phyloP scores from a whole-genome alignment of 106 monocot genomes.

The Dioscorea zingiberensis region DNA sequence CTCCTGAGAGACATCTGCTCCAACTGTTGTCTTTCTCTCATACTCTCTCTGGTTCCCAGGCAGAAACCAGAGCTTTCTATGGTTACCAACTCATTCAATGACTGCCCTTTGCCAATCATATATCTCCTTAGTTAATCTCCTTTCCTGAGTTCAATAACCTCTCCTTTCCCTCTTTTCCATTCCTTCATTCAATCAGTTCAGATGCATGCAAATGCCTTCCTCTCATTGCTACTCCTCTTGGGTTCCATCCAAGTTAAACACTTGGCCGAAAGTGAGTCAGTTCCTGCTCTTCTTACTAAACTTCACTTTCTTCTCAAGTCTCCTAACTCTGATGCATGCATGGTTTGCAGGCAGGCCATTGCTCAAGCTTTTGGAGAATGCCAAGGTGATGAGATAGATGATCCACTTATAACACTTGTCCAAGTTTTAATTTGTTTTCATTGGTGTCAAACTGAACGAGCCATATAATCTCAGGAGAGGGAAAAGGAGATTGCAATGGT shows the following conservation, averaged over 20 bases:
- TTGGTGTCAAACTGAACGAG: no score
- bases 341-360: not conserved
- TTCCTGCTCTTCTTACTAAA: not conserved
- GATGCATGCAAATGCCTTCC: slow-evolving; percentile 4
- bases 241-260: not conserved
- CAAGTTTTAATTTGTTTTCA: not conserved
- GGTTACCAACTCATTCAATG: no score
- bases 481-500: slow-evolving; percentile 3
- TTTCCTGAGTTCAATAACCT: not conserved
- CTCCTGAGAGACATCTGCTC: not conserved
- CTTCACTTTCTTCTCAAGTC: not conserved
- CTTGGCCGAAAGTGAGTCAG: not conserved
- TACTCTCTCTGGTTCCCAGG: not conserved
- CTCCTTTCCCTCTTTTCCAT: not conserved
- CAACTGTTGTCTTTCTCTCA: slow-evolving; percentile 2
- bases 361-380: not conserved
- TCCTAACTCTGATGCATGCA: not conserved
- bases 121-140: not conserved
- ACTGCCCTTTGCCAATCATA: not conserved
- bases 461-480: not conserved
- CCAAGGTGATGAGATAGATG: not conserved
- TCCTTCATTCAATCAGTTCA: not conserved
- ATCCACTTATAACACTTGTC: not conserved
- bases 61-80: no score
- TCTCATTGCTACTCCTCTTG: slow-evolving; percentile 6